Conservation (phyloP, 2,329 filamentous ascomycete genomes). For the Fusarium sp. region DNA sequence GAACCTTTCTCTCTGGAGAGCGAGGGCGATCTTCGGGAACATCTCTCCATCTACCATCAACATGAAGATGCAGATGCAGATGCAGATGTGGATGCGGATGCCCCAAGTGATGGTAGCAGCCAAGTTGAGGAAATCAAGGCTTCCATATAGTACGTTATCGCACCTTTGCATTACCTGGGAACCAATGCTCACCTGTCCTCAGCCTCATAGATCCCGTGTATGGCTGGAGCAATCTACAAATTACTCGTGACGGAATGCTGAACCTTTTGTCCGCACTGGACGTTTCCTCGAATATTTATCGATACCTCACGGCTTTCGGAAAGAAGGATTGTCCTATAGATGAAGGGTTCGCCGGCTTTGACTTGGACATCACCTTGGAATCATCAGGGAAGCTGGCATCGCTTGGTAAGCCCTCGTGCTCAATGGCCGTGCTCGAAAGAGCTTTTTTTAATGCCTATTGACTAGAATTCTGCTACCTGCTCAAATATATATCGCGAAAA, state of each 20-base stretch:
- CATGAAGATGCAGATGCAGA: not conserved
- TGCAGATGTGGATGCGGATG: too few species aligned
- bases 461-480: conserved; percentile 2
- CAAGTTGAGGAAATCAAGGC: not conserved
- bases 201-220: conserved; percentile 6
- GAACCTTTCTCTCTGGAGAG: not conserved
- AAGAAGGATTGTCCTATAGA: not conserved
- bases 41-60: not conserved
- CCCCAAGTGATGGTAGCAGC: too few species aligned
- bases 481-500: not conserved
- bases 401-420: not conserved
- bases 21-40: not conserved
- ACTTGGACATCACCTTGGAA: not conserved
- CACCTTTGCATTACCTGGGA: not conserved
- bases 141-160: not conserved
- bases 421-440: not conserved
- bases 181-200: not conserved
- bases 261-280: not conserved
- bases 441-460: not conserved
- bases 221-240: not conserved
- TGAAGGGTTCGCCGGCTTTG: conserved; percentile 3
- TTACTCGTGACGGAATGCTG: not conserved
- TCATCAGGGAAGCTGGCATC: not conserved
- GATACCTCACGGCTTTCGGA: conserved; percentile 1
- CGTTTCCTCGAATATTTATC: not conserved